These are phyloP conservation scores for Pseudoturritis turrita DNA, from an alignment of 345 rosid species.

Conservation along the genomic window DNA sequence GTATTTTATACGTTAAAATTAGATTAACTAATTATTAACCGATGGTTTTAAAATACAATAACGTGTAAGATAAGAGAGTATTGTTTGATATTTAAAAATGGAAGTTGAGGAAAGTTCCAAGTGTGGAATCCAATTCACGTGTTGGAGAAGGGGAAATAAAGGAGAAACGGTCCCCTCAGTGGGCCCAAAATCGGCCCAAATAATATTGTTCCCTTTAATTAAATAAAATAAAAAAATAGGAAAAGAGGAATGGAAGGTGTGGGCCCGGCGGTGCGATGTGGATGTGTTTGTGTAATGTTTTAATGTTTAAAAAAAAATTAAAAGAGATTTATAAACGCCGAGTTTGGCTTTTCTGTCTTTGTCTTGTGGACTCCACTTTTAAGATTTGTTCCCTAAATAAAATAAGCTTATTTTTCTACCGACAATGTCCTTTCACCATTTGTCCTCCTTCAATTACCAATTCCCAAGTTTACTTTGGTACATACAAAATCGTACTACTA, in stretches of 20 bases:
- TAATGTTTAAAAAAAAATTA: neutral
- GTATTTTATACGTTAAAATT: neutral
- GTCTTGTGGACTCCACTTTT: slow-evolving; percentile 25
- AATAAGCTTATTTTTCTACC: slow-evolving; percentile 18
- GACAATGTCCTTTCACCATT: slow-evolving; percentile 21
- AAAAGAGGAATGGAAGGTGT: neutral
- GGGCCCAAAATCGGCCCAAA: slow-evolving; percentile 26
- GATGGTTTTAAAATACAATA: neutral
- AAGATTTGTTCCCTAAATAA: slow-evolving; percentile 25
- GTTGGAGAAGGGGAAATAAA: slow-evolving; percentile 23
- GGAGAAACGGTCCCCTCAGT: slow-evolving; percentile 22
- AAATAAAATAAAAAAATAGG: neutral
- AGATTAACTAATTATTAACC: neutral
- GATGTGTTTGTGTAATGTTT: slow-evolving; percentile 24
- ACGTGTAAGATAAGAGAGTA: neutral
- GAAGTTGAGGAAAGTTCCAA: slow-evolving; percentile 31
- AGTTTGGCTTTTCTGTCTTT: slow-evolving; percentile 14
- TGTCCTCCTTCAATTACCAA: neutral
- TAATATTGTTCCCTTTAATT: neutral
- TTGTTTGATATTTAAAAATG: slow-evolving; percentile 6
- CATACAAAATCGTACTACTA: neutral
- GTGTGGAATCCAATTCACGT: slow-evolving; percentile 33
- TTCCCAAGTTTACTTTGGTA: neutral
- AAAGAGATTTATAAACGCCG: neutral
- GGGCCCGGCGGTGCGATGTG: slow-evolving; percentile 29